Percentiles rank a stretch among this genome's conserved stretches.
Conservation (phyloP, 345 rosid genomes). For the Euphorbia tirucalli region DNA sequence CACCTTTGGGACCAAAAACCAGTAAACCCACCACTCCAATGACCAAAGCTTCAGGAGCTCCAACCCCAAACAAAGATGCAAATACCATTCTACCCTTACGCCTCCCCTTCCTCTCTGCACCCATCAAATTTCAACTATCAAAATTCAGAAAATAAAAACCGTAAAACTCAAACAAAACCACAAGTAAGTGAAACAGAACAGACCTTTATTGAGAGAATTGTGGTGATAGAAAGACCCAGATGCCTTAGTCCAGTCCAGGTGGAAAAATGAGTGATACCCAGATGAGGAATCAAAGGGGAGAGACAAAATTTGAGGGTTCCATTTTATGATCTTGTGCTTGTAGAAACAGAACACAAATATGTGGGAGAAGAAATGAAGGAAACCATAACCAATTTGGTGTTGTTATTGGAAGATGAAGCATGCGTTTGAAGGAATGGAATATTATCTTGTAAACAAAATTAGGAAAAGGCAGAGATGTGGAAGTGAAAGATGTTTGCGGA, state of each 20-base stretch:
- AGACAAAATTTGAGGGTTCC: constrained; percentile 33
- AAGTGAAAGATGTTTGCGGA: not conserved
- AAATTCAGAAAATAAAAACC: not conserved
- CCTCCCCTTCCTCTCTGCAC: constrained; percentile 56
- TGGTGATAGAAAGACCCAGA: constrained; percentile 52
- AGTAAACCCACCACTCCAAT: constrained; percentile 97
- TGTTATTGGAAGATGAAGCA: not conserved
- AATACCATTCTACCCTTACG: constrained; percentile 41
- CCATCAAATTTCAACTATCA: constrained; percentile 15
- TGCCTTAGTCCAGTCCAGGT: constrained; percentile 74
- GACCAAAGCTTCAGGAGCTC: constrained; percentile 98
- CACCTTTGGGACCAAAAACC: constrained; percentile 99
- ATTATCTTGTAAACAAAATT: not conserved
- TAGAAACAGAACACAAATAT: constrained; percentile 30
- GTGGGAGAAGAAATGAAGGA: constrained; percentile 31
- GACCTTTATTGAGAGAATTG: constrained; percentile 52
- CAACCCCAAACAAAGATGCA: constrained; percentile 94
- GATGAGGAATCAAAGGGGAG: constrained; percentile 34
- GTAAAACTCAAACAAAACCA: not conserved
- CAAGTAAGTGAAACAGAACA: constrained; percentile 3
- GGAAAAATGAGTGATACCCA: constrained; percentile 45
- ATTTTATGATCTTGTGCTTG: constrained; percentile 32
- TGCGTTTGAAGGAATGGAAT: not conserved
- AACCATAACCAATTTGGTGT: constrained; percentile 43
- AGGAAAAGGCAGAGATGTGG: not conserved